A percentile compares a stretch with the other conserved stretches of the same genome.
phyloP scores from a whole-genome alignment of 768 basidiomycete genomes.

The Auricularia sp. region DNA sequence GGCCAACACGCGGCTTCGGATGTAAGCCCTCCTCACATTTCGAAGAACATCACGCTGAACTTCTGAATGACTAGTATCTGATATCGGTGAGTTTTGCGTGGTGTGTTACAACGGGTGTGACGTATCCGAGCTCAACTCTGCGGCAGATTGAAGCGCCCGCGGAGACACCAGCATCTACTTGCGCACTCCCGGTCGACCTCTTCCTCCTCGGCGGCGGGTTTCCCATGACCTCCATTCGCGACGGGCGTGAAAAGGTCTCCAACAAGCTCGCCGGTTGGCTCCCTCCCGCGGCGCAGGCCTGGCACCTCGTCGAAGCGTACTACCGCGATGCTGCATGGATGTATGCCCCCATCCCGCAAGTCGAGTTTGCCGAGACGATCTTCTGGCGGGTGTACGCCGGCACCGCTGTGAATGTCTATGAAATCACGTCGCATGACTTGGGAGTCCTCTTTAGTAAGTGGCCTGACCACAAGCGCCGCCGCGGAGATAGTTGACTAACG shows the following conservation, averaged over 20 bases:
- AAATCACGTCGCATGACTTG: conserved; percentile 34
- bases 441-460: conserved; percentile 41
- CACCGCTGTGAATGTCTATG: not conserved
- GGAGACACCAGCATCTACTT: not conserved
- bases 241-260: not conserved
- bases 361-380: conserved; percentile 46
- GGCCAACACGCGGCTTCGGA: not conserved
- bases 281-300: conserved; percentile 33
- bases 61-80: not conserved
- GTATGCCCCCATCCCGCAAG: conserved; percentile 47
- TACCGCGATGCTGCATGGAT: conserved; percentile 63
- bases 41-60: not conserved
- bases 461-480: not conserved
- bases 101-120: too few species aligned
- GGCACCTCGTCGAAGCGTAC: conserved; percentile 51
- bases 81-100: not conserved
- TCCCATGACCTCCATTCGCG: not conserved
- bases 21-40: not conserved
- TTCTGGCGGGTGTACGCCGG: conserved; percentile 44
- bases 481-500: not conserved
- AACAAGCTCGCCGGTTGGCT: not conserved
- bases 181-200: not conserved
- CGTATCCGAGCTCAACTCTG: too few species aligned
- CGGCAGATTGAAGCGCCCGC: not conserved
- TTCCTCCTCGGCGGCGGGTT: not conserved